Conservation (phyloP, 2,329 filamentous ascomycete species). For the Pyrenophora teres region DNA sequence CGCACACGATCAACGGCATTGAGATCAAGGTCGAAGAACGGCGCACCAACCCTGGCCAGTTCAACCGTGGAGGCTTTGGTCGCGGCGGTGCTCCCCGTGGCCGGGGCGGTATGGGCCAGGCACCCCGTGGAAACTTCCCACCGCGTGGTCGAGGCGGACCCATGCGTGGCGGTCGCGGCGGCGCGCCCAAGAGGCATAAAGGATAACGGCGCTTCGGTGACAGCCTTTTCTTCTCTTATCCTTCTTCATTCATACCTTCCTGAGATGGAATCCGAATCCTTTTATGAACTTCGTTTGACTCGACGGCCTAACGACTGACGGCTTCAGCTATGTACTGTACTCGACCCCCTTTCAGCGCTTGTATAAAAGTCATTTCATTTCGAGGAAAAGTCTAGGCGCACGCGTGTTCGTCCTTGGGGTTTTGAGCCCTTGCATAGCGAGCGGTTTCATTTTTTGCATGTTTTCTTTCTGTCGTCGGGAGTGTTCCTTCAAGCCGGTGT, state of each 20-base stretch:
- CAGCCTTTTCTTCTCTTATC: constrained; percentile 3
- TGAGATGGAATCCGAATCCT: too few relatives aligned
- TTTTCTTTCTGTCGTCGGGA: constrained; percentile 34
- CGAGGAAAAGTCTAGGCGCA: constrained; percentile 44
- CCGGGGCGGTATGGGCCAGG: constrained; percentile 65
- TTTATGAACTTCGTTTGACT: constrained; percentile 25
- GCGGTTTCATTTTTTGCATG: constrained; percentile 41
- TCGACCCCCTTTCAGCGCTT: constrained; percentile 38
- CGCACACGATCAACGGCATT: constrained; percentile 81
- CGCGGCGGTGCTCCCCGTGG: constrained; percentile 56
- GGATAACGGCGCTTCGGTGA: not conserved
- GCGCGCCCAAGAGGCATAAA: constrained; percentile 43
- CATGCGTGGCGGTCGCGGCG: constrained; percentile 57
- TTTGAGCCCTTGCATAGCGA: constrained; percentile 48
- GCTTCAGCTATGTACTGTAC: constrained; percentile 46
- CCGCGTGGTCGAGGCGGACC: constrained; percentile 70
- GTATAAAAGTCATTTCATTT: constrained; percentile 46
- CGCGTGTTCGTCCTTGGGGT: constrained; percentile 32
- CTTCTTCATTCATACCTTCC: constrained; percentile 11
- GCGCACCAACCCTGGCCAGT: constrained; percentile 59
- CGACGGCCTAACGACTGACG: constrained; percentile 41
- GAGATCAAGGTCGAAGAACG: constrained; percentile 87
- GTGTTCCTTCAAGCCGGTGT: constrained; percentile 31
- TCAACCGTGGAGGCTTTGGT: constrained; percentile 43
- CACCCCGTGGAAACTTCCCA: constrained; percentile 70